Conservation (phyloP, 2,329 filamentous ascomycete species). For the Biscogniauxia marginata region DNA sequence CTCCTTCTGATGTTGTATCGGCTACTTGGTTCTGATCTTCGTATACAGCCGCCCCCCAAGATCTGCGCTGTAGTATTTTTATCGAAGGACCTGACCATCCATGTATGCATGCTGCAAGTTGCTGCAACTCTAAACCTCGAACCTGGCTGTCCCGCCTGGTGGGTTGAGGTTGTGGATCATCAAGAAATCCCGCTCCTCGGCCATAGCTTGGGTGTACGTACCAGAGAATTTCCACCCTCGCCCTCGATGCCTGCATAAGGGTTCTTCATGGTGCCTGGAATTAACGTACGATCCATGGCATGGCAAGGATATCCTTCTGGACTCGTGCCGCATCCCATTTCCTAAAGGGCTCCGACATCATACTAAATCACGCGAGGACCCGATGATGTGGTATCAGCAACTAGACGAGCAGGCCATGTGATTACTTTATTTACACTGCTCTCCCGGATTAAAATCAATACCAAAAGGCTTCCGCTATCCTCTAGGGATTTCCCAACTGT, state of each 20-base stretch:
- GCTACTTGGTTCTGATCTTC: not conserved
- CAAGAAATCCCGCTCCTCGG: not conserved
- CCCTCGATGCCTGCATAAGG: not conserved
- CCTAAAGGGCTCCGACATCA: constrained; percentile 13
- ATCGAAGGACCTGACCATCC: not conserved
- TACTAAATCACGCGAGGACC: constrained; percentile 4
- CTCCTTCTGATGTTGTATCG: not conserved
- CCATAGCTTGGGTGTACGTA: not conserved
- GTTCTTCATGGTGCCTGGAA: not conserved
- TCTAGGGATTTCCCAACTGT: not conserved
- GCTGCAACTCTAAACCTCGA: not conserved
- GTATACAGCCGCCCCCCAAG: not conserved
- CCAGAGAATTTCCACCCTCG: not conserved
- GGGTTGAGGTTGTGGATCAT: not conserved
- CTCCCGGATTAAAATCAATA: not conserved
- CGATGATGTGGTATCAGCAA: not conserved
- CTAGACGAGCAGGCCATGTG: constrained; percentile 1
- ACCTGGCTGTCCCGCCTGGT: not conserved
- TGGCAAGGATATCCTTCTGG: constrained; percentile 12
- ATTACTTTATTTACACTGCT: not conserved
- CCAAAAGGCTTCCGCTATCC: not conserved
- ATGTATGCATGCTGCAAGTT: not conserved
- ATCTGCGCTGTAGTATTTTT: not conserved
- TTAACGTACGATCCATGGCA: constrained; percentile 14
- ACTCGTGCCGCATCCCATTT: constrained; percentile 10